A percentile compares a stretch with the other conserved stretches of the same genome.
Evolutionary conservation across 805 yeast genomes (phyloP).

Genomic region (Starmerella sp.): DNA sequence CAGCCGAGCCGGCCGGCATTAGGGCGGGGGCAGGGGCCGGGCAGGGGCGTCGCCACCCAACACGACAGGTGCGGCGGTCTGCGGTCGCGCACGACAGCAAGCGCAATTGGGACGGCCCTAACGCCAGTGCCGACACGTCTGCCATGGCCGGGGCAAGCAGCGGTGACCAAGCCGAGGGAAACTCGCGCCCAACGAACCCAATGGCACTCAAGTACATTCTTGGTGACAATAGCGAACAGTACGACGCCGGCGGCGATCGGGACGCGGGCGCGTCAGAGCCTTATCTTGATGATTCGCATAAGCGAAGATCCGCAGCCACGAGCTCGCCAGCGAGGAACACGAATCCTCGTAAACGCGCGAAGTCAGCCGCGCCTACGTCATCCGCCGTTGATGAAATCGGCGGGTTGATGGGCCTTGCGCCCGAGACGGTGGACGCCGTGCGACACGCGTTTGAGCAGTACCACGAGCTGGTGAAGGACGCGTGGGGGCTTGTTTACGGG

Average conservation of each 20-base stretch:
- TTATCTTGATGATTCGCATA: conserved; percentile 4
- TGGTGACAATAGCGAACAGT: not conserved
- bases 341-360: conserved; percentile 6
- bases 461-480: conserved; percentile 27
- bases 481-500: conserved; percentile 30
- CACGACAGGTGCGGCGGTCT: conserved; percentile 2
- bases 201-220: no score
- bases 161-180: no score
- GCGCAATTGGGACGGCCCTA: no score
- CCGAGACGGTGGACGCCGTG: conserved; percentile 17
- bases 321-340: conserved; percentile 6
- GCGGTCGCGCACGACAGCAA: not conserved
- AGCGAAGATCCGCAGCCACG: conserved; percentile 3
- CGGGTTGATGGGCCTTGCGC: conserved; percentile 9
- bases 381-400: conserved; percentile 6
- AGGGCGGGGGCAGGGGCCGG: not conserved
- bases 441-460: conserved; percentile 25
- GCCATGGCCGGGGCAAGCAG: no score
- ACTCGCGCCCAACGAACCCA: no score
- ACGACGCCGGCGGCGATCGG: not conserved
- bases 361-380: conserved; percentile 8
- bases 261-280: not conserved
- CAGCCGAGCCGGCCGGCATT: not conserved
- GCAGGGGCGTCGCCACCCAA: conserved; percentile 3
- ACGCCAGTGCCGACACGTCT: no score